phyloP scores from a whole-genome alignment of 495 filamentous ascomycete species.

The Acidiella bohemica region DNA sequence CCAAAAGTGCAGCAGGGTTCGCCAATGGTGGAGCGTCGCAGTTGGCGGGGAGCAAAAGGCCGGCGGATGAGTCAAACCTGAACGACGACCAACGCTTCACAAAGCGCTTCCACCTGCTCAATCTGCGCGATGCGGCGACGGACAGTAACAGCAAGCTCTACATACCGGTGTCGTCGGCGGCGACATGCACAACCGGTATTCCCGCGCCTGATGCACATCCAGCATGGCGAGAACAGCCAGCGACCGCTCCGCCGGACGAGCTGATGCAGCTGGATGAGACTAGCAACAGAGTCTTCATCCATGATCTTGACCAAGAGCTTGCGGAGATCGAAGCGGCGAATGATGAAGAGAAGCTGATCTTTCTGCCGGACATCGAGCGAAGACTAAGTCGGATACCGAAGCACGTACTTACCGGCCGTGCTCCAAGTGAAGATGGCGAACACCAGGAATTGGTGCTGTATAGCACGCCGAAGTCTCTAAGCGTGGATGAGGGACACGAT shows the following conservation, averaged over 20 bases:
- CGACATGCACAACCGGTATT: not conserved
- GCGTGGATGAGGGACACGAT: slow-evolving; percentile 62
- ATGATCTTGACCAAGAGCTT: slow-evolving; percentile 79
- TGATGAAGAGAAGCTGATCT: slow-evolving; percentile 44
- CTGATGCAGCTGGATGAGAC: slow-evolving; percentile 81
- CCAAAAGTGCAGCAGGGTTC: not conserved
- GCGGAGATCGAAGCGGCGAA: slow-evolving; percentile 39
- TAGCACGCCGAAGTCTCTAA: slow-evolving; percentile 58
- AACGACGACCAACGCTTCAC: slow-evolving; percentile 41
- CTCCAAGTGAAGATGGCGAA: slow-evolving; percentile 20
- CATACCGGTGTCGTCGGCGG: slow-evolving; percentile 32
- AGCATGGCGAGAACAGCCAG: too few species aligned
- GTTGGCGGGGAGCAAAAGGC: slow-evolving; percentile 8
- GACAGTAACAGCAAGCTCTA: slow-evolving; percentile 46
- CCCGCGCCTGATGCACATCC: not conserved
- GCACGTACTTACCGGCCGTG: slow-evolving; percentile 39
- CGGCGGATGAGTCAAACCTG: slow-evolving; percentile 18
- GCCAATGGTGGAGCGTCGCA: slow-evolving; percentile 2
- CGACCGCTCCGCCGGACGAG: slow-evolving; percentile 34
- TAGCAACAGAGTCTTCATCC: slow-evolving; percentile 74
- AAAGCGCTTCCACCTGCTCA: slow-evolving; percentile 70
- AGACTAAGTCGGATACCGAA: slow-evolving; percentile 60
- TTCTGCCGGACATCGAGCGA: slow-evolving; percentile 74
- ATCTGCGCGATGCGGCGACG: slow-evolving; percentile 46
- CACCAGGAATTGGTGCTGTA: slow-evolving; percentile 72